phyloP scores from a whole-genome alignment of 2,329 filamentous ascomycete genomes.

The Nigrospora sphaerica region DNA sequence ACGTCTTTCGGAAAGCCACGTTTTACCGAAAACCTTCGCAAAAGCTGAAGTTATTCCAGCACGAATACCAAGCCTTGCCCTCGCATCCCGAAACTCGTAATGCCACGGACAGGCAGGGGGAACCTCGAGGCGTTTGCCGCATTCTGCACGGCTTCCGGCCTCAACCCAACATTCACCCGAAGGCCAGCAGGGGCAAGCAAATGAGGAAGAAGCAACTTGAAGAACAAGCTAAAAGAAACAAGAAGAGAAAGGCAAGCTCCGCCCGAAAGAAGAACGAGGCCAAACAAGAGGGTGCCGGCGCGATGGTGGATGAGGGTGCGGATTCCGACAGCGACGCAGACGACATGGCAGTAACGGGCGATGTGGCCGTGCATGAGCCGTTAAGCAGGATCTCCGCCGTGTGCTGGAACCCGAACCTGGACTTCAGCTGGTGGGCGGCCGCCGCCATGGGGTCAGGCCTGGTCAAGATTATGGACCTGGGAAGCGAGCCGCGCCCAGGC shows the following conservation, averaged over 20 bases:
- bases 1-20: slow-evolving; percentile 35
- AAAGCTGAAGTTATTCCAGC: slow-evolving; percentile 42
- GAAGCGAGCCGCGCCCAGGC: slow-evolving; percentile 13
- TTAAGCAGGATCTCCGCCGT: slow-evolving; percentile 54
- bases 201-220: slow-evolving; percentile 22
- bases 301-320: slow-evolving; percentile 23
- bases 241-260: slow-evolving; percentile 15
- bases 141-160: slow-evolving; percentile 44
- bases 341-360: slow-evolving; percentile 19
- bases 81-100: slow-evolving; percentile 12
- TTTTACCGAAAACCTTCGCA: slow-evolving; percentile 30
- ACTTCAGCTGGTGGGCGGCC: slow-evolving; percentile 61
- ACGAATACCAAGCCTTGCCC: slow-evolving; percentile 39
- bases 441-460: slow-evolving; percentile 61
- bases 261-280: slow-evolving; percentile 7
- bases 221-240: slow-evolving; percentile 23
- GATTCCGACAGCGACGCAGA: slow-evolving; percentile 13
- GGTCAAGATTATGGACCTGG: slow-evolving; percentile 59
- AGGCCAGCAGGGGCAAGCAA: slow-evolving; percentile 28
- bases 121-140: slow-evolving; percentile 39
- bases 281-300: slow-evolving; percentile 10
- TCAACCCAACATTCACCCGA: slow-evolving; percentile 41
- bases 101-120: slow-evolving; percentile 15
- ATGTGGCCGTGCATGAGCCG: slow-evolving; percentile 52
- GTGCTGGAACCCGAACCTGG: slow-evolving; percentile 61